Conservation (phyloP, 345 rosid genomes). For the Firmiana major region DNA sequence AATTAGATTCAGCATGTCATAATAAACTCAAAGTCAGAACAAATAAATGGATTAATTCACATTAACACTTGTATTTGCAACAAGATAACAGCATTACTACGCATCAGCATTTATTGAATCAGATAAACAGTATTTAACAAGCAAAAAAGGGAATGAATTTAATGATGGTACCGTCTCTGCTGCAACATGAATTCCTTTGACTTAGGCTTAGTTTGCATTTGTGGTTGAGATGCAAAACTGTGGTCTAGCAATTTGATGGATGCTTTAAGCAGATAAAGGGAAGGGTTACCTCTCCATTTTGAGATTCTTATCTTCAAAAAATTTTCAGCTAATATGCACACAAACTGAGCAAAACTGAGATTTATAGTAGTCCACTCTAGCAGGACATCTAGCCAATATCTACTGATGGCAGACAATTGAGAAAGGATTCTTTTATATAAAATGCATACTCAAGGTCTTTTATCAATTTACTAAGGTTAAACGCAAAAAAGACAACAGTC, state of each 20-base stretch:
- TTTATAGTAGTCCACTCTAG: background rate
- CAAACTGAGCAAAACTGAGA: background rate
- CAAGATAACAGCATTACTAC: background rate
- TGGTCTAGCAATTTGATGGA: slow-evolving; percentile 2
- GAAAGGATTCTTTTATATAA: background rate
- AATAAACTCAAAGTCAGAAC: background rate
- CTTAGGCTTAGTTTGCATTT: background rate
- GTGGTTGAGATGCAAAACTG: background rate
- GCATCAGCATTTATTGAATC: background rate
- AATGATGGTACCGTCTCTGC: background rate
- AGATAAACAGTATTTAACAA: background rate
- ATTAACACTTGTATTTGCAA: background rate
- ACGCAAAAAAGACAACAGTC: background rate
- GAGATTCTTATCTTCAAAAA: background rate
- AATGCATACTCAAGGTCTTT: background rate
- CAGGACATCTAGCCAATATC: background rate
- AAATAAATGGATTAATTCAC: background rate
- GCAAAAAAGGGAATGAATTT: background rate
- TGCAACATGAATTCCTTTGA: background rate
- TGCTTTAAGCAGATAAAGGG: background rate
- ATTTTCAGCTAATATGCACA: background rate
- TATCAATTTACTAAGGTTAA: background rate
- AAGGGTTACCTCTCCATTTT: background rate
- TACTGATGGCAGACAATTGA: background rate
- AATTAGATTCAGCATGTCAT: background rate